Percentiles rank a stretch among this genome's conserved stretches.
Conservation (phyloP, 495 filamentous ascomycete species). For the Annulohypoxylon nitens region DNA sequence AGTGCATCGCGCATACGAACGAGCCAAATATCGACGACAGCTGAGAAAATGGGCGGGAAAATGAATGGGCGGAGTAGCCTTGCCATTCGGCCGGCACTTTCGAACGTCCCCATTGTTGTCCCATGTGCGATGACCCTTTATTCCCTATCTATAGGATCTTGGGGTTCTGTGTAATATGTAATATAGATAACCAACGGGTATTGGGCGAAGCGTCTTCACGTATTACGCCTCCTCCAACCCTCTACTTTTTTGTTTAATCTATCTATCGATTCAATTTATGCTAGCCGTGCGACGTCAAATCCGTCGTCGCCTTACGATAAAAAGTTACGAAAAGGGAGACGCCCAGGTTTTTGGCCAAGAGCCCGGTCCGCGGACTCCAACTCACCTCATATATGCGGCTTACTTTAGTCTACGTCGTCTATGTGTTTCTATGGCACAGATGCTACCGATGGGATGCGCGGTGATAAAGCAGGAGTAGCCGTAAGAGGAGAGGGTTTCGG, state of each 20-base stretch:
- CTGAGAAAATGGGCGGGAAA: constrained; percentile 22
- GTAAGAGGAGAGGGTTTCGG: constrained; percentile 5
- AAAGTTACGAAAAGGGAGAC: not conserved
- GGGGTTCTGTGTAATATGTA: not conserved
- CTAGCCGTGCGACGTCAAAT: constrained; percentile 10
- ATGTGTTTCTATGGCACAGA: constrained; percentile 11
- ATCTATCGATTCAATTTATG: constrained; percentile 9
- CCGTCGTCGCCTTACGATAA: constrained; percentile 30
- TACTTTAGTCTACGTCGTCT: constrained; percentile 2
- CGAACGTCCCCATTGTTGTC: not conserved
- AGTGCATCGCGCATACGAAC: constrained; percentile 32
- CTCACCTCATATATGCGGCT: constrained; percentile 14
- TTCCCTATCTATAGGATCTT: constrained; percentile 27
- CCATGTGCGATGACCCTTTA: constrained; percentile 20
- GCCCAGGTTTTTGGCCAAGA: constrained; percentile 30
- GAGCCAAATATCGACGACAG: constrained; percentile 19
- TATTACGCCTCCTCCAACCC: not conserved
- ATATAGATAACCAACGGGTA: not conserved
- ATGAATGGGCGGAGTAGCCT: constrained; percentile 39
- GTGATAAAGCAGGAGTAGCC: not conserved
- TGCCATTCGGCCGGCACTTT: constrained; percentile 37
- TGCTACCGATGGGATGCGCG: not conserved
- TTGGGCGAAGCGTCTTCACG: not conserved
- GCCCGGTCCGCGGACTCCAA: constrained; percentile 34
- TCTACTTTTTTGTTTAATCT: not conserved